Conservation (phyloP, 1,139 yeast genomes). For the Kluyveromyces marxianus region DNA sequence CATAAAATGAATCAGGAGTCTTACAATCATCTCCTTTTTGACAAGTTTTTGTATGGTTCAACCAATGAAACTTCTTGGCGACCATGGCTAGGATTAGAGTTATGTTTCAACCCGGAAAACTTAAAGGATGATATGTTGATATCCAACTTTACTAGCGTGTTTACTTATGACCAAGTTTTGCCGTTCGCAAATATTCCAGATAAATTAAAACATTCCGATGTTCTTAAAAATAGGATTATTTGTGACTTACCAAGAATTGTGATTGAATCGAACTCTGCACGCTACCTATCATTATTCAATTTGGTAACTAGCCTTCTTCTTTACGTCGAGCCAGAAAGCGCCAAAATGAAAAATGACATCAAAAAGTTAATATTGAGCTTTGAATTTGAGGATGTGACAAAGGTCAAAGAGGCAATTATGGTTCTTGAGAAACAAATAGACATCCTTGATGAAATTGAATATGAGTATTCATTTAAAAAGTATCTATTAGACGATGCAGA, state of each 20-base stretch:
- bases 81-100: constrained; percentile 75
- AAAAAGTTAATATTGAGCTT: constrained; percentile 63
- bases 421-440: constrained; percentile 51
- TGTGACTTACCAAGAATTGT: constrained; percentile 67
- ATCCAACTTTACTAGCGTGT: constrained; percentile 54
- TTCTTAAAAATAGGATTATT: constrained; percentile 34
- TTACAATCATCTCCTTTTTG: constrained; percentile 39
- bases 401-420: constrained; percentile 45
- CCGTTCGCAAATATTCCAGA: constrained; percentile 25
- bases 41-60: constrained; percentile 37
- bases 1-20: constrained; percentile 40
- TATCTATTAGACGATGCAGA: constrained; percentile 31
- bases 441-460: constrained; percentile 38
- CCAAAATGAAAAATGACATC: constrained; percentile 49
- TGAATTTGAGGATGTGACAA: constrained; percentile 55
- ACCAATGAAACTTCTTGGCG: constrained; percentile 50
- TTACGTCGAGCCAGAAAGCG: constrained; percentile 56
- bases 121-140: constrained; percentile 51
- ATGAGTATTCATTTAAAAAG: constrained; percentile 31
- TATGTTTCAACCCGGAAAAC: constrained; percentile 63
- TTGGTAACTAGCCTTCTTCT: constrained; percentile 60
- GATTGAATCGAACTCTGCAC: constrained; percentile 63
- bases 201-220: constrained; percentile 20
- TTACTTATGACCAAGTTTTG: constrained; percentile 43
- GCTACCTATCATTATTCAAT: constrained; percentile 60